Percentiles rank a stretch among this genome's conserved stretches.
Evolutionary conservation across 2,329 filamentous ascomycete species (phyloP).

Genomic region (Sarocladium brachiariae): DNA sequence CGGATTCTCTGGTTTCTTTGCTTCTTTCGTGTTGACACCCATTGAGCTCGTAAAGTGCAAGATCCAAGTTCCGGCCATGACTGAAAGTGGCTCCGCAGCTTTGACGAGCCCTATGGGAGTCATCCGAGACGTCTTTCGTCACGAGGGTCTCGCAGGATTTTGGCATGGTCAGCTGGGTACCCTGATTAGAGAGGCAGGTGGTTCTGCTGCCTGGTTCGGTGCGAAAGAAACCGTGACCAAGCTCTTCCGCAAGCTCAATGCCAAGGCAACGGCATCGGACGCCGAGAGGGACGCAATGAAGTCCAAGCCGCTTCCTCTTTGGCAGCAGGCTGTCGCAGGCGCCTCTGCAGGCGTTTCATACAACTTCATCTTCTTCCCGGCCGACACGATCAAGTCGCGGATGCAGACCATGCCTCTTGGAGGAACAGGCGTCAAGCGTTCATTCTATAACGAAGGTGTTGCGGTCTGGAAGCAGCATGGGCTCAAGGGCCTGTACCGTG

Average conservation of each 20-base stretch:
- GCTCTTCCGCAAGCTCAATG: slow-evolving; percentile 57
- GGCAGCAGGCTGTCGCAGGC: slow-evolving; percentile 82
- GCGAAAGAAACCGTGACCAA: slow-evolving; percentile 74
- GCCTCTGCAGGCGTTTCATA: slow-evolving; percentile 87
- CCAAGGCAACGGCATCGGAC: slow-evolving; percentile 31
- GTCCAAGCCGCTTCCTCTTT: slow-evolving; percentile 60
- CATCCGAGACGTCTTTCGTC: slow-evolving; percentile 71
- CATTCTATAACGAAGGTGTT: slow-evolving; percentile 65
- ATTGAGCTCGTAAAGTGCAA: slow-evolving; percentile 98
- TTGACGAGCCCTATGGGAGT: slow-evolving; percentile 61
- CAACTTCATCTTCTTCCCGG: slow-evolving; percentile 96
- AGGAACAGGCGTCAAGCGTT: slow-evolving; percentile 45
- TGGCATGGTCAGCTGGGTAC: slow-evolving; percentile 96
- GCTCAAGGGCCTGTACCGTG: slow-evolving; percentile 78
- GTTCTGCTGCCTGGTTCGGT: slow-evolving; percentile 92
- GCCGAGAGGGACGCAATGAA: slow-evolving; percentile 33
- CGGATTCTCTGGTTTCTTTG: slow-evolving; percentile 80
- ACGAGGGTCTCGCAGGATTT: slow-evolving; percentile 78
- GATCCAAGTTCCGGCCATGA: slow-evolving; percentile 68
- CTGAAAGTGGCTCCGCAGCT: slow-evolving; percentile 33
- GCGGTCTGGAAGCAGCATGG: slow-evolving; percentile 79
- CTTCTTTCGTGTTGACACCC: slow-evolving; percentile 84
- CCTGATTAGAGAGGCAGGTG: slow-evolving; percentile 86
- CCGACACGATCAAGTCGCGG: slow-evolving; percentile 93
- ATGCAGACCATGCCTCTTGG: slow-evolving; percentile 84